A percentile compares a stretch with the other conserved stretches of the same genome.
Evolutionary conservation across 192 early-diverging fungal species (phyloP).

Genomic region (Coemansia sp.): DNA sequence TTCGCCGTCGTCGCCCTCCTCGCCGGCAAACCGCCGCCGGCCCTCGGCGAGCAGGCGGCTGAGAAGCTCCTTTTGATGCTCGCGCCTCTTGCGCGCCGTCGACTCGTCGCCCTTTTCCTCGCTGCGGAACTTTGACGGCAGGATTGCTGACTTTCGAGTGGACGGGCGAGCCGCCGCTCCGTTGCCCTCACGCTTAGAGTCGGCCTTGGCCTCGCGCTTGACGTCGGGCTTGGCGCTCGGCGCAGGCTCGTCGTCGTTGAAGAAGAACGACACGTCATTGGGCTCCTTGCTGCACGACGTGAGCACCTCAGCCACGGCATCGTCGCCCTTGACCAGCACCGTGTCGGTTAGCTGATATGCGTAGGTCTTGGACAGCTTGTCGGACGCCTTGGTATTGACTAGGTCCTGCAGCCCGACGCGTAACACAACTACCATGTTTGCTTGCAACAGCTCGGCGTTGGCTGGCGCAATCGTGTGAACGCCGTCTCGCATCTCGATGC

Average conservation of each 20-base stretch:
- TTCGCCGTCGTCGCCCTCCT: conserved; percentile 59
- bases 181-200: conserved; percentile 14
- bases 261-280: conserved; percentile 51
- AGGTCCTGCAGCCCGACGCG: conserved; percentile 84
- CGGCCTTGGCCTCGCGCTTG: conserved; percentile 27
- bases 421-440: conserved; percentile 83
- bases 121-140: conserved; percentile 77
- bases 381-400: conserved; percentile 66
- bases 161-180: conserved; percentile 13
- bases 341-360: conserved; percentile 83
- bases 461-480: conserved; percentile 74
- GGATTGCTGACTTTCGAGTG: conserved; percentile 62
- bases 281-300: conserved; percentile 35
- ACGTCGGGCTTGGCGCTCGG: conserved; percentile 4
- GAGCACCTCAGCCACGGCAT: conserved; percentile 19
- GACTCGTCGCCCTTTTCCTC: conserved; percentile 77
- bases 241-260: conserved; percentile 49
- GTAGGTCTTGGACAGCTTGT: conserved; percentile 75
- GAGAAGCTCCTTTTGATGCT: conserved; percentile 88
- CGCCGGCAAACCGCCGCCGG: conserved; percentile 70
- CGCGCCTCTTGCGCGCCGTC: conserved; percentile 69
- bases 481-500: conserved; percentile 91
- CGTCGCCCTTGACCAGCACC: conserved; percentile 56
- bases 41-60: conserved; percentile 75
- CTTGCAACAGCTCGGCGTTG: conserved; percentile 62